Conservation (phyloP, 139 green algal species). For the Chlorella vulgaris region DNA sequence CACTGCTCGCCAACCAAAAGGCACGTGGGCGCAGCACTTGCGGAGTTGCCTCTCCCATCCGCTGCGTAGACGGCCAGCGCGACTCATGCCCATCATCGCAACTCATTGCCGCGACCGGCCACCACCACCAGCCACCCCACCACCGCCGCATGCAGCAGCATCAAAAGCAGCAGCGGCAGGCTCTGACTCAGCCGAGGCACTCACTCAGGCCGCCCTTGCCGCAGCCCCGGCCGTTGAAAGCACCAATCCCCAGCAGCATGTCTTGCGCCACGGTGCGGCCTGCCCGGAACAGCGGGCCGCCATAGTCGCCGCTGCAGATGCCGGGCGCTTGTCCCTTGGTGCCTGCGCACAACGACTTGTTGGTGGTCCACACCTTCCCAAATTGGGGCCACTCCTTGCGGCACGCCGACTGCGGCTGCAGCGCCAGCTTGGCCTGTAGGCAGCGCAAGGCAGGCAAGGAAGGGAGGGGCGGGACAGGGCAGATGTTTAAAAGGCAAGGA, state of each 20-base stretch:
- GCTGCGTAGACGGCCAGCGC: too few relatives aligned
- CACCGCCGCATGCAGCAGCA: too few relatives aligned
- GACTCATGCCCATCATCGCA: too few relatives aligned
- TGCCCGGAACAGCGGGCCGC: neutral
- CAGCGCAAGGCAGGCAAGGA: too few relatives aligned
- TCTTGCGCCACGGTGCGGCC: neutral
- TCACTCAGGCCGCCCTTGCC: neutral
- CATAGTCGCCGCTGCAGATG: neutral
- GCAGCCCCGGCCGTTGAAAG: neutral
- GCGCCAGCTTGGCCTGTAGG: neutral
- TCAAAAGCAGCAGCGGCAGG: too few relatives aligned
- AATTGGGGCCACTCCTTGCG: neutral
- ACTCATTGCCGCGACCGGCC: neutral
- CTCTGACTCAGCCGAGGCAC: neutral
- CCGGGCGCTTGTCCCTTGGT: neutral
- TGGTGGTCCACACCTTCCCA: neutral
- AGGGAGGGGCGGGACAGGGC: neutral
- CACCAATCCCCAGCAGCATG: neutral
- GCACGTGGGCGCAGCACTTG: too few relatives aligned
- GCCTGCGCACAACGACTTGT: neutral
- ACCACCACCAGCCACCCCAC: neutral
- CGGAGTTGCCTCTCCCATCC: too few relatives aligned
- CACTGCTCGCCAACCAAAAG: too few relatives aligned
- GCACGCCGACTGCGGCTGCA: neutral
- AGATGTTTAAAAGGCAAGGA: neutral